Evolutionary conservation across 768 basidiomycete genomes (phyloP), one percentile per base, ranked within the genome.

Genomic region (Boletus subparvulus): DNA sequence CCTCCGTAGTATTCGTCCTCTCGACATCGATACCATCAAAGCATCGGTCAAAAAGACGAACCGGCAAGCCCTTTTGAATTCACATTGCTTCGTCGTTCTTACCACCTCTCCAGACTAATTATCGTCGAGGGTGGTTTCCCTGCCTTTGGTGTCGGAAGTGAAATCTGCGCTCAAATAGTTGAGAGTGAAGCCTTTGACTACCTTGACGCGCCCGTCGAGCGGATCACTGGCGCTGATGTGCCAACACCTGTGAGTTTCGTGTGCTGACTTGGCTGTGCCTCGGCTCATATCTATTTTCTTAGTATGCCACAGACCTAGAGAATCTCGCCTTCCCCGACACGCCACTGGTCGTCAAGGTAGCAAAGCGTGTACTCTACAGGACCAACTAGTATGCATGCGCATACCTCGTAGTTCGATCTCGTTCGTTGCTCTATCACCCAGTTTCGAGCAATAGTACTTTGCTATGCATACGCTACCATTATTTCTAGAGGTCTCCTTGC

Each of bases 71-170:
- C 1, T 41, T 12, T 50, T 41, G 11, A 19, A 42, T 55, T 32
- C 24, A 3, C 37, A 16, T 53, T 30, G 28, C 40, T 52, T 16
- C 2, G 3, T 21, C 24, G 24, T 43, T 56, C 50, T 50, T 48
- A 65, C 37, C 40, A 19, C 7, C 19, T 41, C 33, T 58, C 28
- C 61, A 94, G 92, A 54, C 83, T 99, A 60, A 80, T 99, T 52
- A 92, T 90, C 55, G 95, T 94, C 49, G 97, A 99, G 76, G 96
- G 96, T 74, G 97, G 97, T 39, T 99, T 97, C 93, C 97, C 97
- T 39, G 87, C 84, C 48, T 98, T 98, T 73, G 94, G 97, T 78
- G 96, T 99, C 53, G 97, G 97, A 62, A 95, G 94, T 65, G 97
- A 99, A 76, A 96, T 99, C 67, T 92, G 92, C 64, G 97, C 97